Evolutionary conservation across 225 moss, liverwort and hornwort genomes (phyloP).

Genomic region (Straminergon stramineum): DNA sequence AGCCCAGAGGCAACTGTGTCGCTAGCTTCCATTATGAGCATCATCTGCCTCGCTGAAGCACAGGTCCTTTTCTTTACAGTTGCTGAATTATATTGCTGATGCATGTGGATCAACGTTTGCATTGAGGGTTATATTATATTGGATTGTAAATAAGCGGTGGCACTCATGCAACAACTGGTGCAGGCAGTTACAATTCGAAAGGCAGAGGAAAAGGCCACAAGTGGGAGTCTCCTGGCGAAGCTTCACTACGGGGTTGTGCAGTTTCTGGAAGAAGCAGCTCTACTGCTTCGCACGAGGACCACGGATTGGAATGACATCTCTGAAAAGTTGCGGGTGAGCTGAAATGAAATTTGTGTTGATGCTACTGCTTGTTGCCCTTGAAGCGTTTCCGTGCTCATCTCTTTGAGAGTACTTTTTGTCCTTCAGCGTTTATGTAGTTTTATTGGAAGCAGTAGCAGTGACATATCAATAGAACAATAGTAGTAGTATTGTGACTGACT

Average conservation of each 20-base stretch:
- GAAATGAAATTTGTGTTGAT: not conserved
- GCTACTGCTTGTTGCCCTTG: not conserved
- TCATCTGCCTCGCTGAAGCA: conserved; percentile 95
- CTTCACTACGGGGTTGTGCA: conserved; percentile 98
- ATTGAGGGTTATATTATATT: no score
- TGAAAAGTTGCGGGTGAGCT: conserved; percentile 73
- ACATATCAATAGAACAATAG: no score
- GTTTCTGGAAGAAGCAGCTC: conserved; percentile 73
- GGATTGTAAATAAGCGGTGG: not conserved
- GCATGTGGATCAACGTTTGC: not conserved
- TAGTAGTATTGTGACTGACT: not conserved
- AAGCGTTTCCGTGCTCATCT: not conserved
- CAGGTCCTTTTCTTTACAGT: conserved; percentile 46
- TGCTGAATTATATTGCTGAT: not conserved
- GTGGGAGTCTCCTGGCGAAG: conserved; percentile 88
- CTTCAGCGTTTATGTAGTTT: not conserved
- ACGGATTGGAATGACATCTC: conserved; percentile 81
- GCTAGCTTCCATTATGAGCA: conserved; percentile 73
- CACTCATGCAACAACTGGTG: not conserved
- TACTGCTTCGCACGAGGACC: conserved; percentile 55
- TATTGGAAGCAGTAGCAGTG: not conserved
- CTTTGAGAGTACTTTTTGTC: not conserved
- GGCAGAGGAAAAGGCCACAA: conserved; percentile 90
- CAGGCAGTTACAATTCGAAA: conserved; percentile 95
- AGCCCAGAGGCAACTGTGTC: conserved; percentile 81